These are phyloP conservation scores for Pythium insidiosum DNA, from an alignment of 352 stramenopile species.

Conservation along the genomic window DNA sequence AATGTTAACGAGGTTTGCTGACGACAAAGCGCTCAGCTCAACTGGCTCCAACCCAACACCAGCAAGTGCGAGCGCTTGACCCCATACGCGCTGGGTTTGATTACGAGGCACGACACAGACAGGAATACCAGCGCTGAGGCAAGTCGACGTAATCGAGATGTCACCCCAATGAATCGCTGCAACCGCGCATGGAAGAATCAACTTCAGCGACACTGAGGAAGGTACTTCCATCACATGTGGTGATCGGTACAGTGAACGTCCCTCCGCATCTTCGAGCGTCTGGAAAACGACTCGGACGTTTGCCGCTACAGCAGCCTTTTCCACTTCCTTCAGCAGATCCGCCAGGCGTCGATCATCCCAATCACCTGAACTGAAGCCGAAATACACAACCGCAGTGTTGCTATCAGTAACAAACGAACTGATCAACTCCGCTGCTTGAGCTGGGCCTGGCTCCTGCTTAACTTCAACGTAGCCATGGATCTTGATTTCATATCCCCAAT, in stretches of 20 bases:
- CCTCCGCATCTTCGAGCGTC: constrained; percentile 24
- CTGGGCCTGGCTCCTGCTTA: constrained; percentile 12
- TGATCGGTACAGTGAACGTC: constrained; percentile 18
- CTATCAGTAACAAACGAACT: constrained; percentile 22
- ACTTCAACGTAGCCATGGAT: constrained; percentile 47
- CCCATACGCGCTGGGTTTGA: constrained; percentile 38
- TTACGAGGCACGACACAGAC: constrained; percentile 39
- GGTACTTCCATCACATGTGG: constrained; percentile 41
- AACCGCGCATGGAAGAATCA: constrained; percentile 27
- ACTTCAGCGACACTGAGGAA: constrained; percentile 23
- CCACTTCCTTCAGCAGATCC: constrained; percentile 33
- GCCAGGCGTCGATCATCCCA: constrained; percentile 29
- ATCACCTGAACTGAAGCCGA: constrained; percentile 38
- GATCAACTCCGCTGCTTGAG: constrained; percentile 2
- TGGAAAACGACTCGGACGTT: constrained; percentile 58
- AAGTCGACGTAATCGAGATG: constrained; percentile 39
- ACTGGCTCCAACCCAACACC: constrained; percentile 26
- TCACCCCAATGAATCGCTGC: constrained; percentile 50
- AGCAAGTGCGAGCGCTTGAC: constrained; percentile 32
- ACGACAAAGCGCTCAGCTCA: constrained; percentile 28
- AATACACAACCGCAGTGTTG: constrained; percentile 29
- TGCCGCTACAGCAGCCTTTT: constrained; percentile 24
- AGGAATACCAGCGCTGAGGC: constrained; percentile 33
- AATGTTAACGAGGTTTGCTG: constrained; percentile 28
- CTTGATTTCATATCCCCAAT: constrained; percentile 51